Evolutionary conservation across 2,329 filamentous ascomycete genomes (phyloP).

Genomic region (Shiraia bambusicola): DNA sequence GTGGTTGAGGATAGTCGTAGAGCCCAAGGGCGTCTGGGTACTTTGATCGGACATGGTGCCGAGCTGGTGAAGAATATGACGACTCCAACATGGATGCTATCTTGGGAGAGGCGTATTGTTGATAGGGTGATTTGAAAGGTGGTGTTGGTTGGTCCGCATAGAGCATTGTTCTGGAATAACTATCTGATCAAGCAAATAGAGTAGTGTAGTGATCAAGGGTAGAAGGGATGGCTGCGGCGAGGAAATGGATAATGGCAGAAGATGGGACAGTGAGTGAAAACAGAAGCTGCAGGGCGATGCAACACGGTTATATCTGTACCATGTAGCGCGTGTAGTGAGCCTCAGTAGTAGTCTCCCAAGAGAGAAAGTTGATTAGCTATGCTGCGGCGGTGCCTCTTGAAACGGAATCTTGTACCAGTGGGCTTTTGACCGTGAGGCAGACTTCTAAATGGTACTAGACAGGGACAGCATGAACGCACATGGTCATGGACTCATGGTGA

Average conservation of each 20-base stretch:
- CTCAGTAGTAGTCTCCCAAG: slow-evolving; percentile 24
- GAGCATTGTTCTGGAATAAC: slow-evolving; percentile 26
- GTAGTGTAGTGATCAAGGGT: slow-evolving; percentile 2
- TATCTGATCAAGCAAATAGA: slow-evolving; percentile 8
- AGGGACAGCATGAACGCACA: slow-evolving; percentile 27
- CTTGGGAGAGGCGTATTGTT: slow-evolving; percentile 31
- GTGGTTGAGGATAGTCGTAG: slow-evolving; percentile 33
- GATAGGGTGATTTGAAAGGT: slow-evolving; percentile 41
- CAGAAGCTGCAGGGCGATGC: slow-evolving; percentile 27
- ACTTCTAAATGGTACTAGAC: slow-evolving; percentile 38
- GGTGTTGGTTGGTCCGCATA: slow-evolving; percentile 37
- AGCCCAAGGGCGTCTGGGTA: slow-evolving; percentile 38
- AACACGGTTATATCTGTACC: slow-evolving; percentile 33
- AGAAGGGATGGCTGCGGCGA: slow-evolving; percentile 7
- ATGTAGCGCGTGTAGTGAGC: slow-evolving; percentile 21
- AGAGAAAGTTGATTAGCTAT: slow-evolving; percentile 26
- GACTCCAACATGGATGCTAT: slow-evolving; percentile 28
- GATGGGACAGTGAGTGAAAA: slow-evolving; percentile 15
- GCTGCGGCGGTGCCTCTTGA: slow-evolving; percentile 39
- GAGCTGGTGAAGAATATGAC: slow-evolving; percentile 40
- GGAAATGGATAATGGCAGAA: slow-evolving; percentile 6
- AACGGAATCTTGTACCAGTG: slow-evolving; percentile 28
- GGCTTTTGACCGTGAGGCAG: slow-evolving; percentile 41
- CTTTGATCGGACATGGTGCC: slow-evolving; percentile 31
- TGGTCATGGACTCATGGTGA: no score